Evolutionary conservation across 1,284 basidiomycete species (phyloP).

Genomic region (Irpex rosettiformis): DNA sequence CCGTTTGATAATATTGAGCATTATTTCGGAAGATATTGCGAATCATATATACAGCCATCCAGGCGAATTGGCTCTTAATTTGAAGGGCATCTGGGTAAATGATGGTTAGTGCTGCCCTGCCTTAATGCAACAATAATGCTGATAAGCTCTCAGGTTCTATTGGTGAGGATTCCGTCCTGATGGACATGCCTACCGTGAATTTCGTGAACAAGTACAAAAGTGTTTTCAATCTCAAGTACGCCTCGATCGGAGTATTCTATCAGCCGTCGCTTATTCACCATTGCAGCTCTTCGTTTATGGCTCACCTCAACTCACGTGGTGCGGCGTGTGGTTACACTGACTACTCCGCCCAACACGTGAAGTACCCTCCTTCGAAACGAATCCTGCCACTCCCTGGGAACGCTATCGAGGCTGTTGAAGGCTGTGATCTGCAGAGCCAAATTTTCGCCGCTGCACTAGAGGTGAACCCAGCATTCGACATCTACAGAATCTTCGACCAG

Average conservation of each 20-base stretch:
- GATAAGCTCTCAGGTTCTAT: constrained; percentile 39
- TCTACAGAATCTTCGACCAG: constrained; percentile 73
- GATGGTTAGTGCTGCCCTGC: constrained; percentile 48
- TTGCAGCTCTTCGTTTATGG: constrained; percentile 59
- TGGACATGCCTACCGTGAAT: constrained; percentile 63
- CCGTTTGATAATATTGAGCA: neutral
- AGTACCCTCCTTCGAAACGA: constrained; percentile 65
- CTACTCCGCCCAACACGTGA: constrained; percentile 60
- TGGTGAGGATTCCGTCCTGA: constrained; percentile 58
- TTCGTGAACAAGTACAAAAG: constrained; percentile 70
- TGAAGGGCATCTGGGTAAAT: constrained; percentile 70
- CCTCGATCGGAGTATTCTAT: constrained; percentile 2
- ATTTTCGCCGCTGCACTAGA: constrained; percentile 57
- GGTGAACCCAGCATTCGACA: constrained; percentile 73
- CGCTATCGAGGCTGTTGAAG: constrained; percentile 38
- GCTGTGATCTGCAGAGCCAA: constrained; percentile 65
- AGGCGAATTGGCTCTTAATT: constrained; percentile 44
- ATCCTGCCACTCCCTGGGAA: constrained; percentile 57
- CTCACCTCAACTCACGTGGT: constrained; percentile 50
- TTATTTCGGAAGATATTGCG: constrained; percentile 53
- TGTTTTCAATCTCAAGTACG: constrained; percentile 69
- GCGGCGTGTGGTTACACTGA: constrained; percentile 57
- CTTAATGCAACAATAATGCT: neutral
- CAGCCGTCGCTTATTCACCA: constrained; percentile 1
- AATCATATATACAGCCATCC: constrained; percentile 68